Evolutionary conservation across 768 basidiomycete species (phyloP).

Genomic region (Suillus alpinus): DNA sequence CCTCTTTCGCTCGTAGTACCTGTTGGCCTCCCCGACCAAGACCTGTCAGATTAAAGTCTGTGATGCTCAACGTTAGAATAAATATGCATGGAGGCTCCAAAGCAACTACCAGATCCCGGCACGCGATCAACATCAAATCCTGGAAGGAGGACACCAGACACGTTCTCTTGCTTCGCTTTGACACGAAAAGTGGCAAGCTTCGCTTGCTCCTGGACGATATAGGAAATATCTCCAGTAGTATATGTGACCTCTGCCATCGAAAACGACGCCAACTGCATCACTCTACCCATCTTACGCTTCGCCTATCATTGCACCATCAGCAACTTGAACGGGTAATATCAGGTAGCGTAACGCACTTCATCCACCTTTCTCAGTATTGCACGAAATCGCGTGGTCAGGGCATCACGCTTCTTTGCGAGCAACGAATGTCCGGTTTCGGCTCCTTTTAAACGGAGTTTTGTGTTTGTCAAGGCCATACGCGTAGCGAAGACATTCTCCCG

Average conservation of each 20-base stretch:
- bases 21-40: conserved; percentile 97
- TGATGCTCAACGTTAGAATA: conserved; percentile 1
- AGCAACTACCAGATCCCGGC: conserved; percentile 66
- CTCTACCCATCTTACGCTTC: conserved; percentile 97
- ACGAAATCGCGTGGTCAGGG: conserved; percentile 90
- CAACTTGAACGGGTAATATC: conserved; percentile 3
- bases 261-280: conserved; percentile 98
- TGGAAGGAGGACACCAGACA: conserved; percentile 93
- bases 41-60: conserved; percentile 97
- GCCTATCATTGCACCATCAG: conserved; percentile 54
- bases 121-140: conserved; percentile 92
- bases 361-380: conserved; percentile 96
- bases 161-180: conserved; percentile 95
- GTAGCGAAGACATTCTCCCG: conserved; percentile 96
- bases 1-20: conserved; percentile 90
- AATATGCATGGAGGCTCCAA: neutral
- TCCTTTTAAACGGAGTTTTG: conserved; percentile 83
- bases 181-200: conserved; percentile 90
- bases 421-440: conserved; percentile 95
- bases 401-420: conserved; percentile 97
- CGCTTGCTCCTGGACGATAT: conserved; percentile 96
- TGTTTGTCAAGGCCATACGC: conserved; percentile 95
- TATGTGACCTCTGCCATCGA: conserved; percentile 99
- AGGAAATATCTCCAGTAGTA: conserved; percentile 94
- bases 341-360: conserved; percentile 58